phyloP scores from a whole-genome alignment of 2,329 filamentous ascomycete species.

The Fragosphaeria purpurea region DNA sequence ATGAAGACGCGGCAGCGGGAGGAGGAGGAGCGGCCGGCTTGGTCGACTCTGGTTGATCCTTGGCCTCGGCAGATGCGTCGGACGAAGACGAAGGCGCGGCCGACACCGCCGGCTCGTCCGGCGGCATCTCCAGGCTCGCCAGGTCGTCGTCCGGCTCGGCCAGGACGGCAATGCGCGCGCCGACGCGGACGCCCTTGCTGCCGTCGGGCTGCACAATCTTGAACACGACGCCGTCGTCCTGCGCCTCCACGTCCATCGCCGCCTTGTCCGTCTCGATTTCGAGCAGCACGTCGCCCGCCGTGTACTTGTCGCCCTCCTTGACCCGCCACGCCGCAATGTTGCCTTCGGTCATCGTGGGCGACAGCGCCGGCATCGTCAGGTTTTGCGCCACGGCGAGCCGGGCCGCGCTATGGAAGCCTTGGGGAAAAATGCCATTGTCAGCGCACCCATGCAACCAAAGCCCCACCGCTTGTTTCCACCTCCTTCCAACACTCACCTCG shows the following conservation, averaged over 20 bases:
- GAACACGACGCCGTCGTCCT: constrained; percentile 76
- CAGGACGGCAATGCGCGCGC: constrained; percentile 70
- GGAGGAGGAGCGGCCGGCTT: neutral
- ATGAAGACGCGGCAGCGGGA: constrained; percentile 2
- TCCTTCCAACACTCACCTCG: constrained; percentile 5
- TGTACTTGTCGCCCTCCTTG: constrained; percentile 76
- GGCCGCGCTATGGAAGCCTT: constrained; percentile 56
- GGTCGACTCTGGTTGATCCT: constrained; percentile 10
- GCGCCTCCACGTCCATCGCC: constrained; percentile 88
- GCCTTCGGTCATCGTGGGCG: constrained; percentile 88
- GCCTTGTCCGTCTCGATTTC: constrained; percentile 94
- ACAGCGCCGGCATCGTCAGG: constrained; percentile 85
- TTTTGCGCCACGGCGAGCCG: constrained; percentile 65
- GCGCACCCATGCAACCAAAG: neutral
- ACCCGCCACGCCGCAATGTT: constrained; percentile 79
- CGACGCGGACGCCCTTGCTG: constrained; percentile 67
- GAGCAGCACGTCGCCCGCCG: constrained; percentile 74
- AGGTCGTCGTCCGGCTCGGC: constrained; percentile 77
- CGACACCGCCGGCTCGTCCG: constrained; percentile 43
- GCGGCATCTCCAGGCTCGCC: constrained; percentile 61
- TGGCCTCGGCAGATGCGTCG: constrained; percentile 14
- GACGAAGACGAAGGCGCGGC: constrained; percentile 13
- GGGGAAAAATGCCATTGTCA: neutral
- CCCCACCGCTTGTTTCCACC: neutral
- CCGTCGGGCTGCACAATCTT: constrained; percentile 71